phyloP scores from a whole-genome alignment of 164 flowering plant genomes.

The Piper longum region DNA sequence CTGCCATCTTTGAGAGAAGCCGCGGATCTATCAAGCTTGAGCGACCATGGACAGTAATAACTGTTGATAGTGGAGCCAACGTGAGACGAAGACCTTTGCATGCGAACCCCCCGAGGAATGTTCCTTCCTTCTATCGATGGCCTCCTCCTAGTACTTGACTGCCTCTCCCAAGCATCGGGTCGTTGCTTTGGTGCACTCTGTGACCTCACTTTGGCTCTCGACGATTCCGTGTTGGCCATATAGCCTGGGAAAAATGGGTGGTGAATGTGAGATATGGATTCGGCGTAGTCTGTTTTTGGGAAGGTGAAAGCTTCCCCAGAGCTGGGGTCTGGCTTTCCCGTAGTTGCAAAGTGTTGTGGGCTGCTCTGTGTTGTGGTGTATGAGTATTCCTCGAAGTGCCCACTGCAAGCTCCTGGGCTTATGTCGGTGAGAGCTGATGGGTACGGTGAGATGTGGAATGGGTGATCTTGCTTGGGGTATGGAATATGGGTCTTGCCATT shows the following conservation, averaged over 20 bases:
- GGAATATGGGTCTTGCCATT: conserved; percentile 7
- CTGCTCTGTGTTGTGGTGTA: conserved; percentile 68
- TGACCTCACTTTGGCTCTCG: conserved; percentile 73
- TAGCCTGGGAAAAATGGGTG: conserved; percentile 66
- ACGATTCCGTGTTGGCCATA: conserved; percentile 94
- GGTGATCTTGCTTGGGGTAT: conserved; percentile 29
- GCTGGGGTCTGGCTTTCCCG: conserved; percentile 39
- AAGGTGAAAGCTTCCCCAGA: conserved; percentile 26
- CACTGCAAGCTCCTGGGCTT: conserved; percentile 70
- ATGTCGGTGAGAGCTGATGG: conserved; percentile 58
- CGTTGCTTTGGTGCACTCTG: conserved; percentile 93
- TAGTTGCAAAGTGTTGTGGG: conserved; percentile 56
- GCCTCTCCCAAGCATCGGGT: conserved; percentile 57
- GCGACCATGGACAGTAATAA: conserved; percentile 63
- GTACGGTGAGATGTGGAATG: conserved; percentile 44
- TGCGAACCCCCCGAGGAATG: conserved; percentile 53
- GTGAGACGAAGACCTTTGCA: conserved; percentile 90
- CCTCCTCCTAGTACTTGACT: conserved; percentile 41
- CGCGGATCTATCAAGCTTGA: conserved; percentile 68
- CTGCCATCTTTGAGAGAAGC: conserved; percentile 56
- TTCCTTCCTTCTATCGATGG: conserved; percentile 68
- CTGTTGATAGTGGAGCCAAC: conserved; percentile 49
- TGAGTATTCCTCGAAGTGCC: conserved; percentile 64
- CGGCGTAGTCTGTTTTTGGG: conserved; percentile 50
- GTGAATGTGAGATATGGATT: conserved; percentile 37